Evolutionary conservation across 768 basidiomycete genomes (phyloP), one percentile per base, ranked within the genome.

Genomic region (Fomitopsis pulvina): DNA sequence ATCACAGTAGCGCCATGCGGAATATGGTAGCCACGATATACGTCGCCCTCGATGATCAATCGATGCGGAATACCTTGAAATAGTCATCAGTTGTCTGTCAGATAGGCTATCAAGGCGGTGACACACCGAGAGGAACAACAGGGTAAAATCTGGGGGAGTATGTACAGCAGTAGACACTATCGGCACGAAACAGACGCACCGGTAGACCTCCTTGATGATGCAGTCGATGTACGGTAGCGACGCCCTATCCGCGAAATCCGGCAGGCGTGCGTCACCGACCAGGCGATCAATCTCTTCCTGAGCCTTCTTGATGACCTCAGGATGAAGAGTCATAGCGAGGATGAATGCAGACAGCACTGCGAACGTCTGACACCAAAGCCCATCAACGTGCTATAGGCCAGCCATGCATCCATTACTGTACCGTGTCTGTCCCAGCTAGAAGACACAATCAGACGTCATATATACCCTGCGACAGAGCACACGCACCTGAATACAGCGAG

Each of bases 211-310:
- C 27, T 66, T 64, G 18, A 63, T 60, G 16, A 77, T 41, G 4
- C 69, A 68, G 24, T 71, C 68, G 2, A 71, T 59, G 53, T 73
- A 75, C 0, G 74, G 75, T 21, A 77, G 58, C 7, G 60, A 60
- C 8, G 61, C 62, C 27, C 70, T 59, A 51, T 77, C 75, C 10
- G 60, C 61, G 52, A 69, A 66, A 10, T 59, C 63, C 4, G 73
- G 72, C 2, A 75, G 64, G 0, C 74, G 62, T 45, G 68, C 64
- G n/a, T 42, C 52, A 16, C 75, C 75, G 11, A 73, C 57, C 3
- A 74, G 69, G 2, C 59, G 43, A 48, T 75, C 74, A 1, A 77
- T 59, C 52, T 77, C 75, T n/a, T 61, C 60, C 44, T 73, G 73
- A 9, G 71, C 74, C 47, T 65, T 70, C 30, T 45, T 56, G 51